Percentiles rank a stretch among this genome's conserved stretches.
Conservation (phyloP, 2,329 filamentous ascomycete species). For the Penicillium sp. region DNA sequence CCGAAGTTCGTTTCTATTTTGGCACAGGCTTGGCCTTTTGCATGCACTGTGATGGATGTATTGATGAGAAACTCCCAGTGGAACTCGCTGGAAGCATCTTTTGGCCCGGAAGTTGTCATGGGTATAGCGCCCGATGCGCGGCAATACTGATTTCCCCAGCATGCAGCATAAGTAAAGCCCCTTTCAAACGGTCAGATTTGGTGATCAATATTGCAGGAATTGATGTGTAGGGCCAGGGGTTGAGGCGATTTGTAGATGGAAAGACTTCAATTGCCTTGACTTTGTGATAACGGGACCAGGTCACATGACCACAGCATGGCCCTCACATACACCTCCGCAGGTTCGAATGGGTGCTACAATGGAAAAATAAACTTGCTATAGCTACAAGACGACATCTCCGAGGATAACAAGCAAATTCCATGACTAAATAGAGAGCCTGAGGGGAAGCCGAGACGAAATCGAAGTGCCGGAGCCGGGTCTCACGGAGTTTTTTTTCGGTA, state of each 20-base stretch:
- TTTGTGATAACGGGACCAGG: not conserved
- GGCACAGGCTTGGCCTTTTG: conserved; percentile 9
- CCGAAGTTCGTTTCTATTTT: not conserved
- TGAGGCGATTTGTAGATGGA: not conserved
- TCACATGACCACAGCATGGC: not conserved
- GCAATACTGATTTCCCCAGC: conserved; percentile 7
- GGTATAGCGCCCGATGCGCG: conserved; percentile 8
- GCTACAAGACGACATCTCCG: no score
- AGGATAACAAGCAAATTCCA: no score
- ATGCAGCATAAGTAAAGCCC: conserved; percentile 9
- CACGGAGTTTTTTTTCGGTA: no score
- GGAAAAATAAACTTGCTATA: no score
- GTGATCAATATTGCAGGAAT: no score
- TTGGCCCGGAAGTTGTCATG: not conserved
- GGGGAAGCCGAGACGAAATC: no score
- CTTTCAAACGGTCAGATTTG: not conserved
- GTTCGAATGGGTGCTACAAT: no score
- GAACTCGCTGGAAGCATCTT: not conserved
- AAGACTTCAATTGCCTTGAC: not conserved
- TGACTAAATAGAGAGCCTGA: no score
- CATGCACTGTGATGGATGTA: conserved; percentile 6
- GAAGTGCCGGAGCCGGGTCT: no score
- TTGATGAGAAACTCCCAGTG: not conserved
- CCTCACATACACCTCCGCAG: not conserved
- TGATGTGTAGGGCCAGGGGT: no score